A percentile compares a stretch with the other conserved stretches of the same genome.
phyloP scores from a whole-genome alignment of 805 yeast species.

The Ascoidea rubescens region DNA sequence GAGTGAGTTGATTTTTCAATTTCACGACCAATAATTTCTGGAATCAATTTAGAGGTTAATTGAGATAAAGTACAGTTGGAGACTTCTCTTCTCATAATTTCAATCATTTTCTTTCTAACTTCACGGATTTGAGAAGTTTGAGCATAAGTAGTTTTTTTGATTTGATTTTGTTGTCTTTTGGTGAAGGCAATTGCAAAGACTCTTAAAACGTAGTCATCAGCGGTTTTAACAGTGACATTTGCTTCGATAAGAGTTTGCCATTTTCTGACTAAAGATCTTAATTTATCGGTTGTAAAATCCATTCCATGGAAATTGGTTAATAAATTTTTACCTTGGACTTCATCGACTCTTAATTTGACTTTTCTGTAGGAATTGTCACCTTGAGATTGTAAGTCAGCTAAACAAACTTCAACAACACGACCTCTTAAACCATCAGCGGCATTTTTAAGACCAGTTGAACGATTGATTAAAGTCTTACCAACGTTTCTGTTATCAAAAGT shows the following conservation, averaged over 20 bases:
- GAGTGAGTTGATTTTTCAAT: slow-evolving; percentile 91
- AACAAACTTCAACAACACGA: slow-evolving; percentile 88
- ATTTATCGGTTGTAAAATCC: slow-evolving; percentile 95
- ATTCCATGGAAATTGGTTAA: slow-evolving; percentile 99
- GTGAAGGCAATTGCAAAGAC: slow-evolving; percentile 97
- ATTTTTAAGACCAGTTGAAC: slow-evolving; percentile 94
- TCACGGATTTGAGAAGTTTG: slow-evolving; percentile 95
- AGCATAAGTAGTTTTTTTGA: slow-evolving; percentile 96
- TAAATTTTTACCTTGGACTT: slow-evolving; percentile 97
- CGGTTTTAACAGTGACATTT: slow-evolving; percentile 93
- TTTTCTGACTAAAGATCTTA: slow-evolving; percentile 95
- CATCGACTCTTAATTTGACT: slow-evolving; percentile 95
- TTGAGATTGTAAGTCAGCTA: slow-evolving; percentile 96
- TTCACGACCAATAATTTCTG: slow-evolving; percentile 98
- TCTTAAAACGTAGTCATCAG: slow-evolving; percentile 95
- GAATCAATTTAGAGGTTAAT: slow-evolving; percentile 92
- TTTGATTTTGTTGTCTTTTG: slow-evolving; percentile 92
- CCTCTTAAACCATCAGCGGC: slow-evolving; percentile 98
- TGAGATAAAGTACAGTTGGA: slow-evolving; percentile 90
- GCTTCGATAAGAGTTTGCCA: slow-evolving; percentile 99
- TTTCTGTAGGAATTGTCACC: slow-evolving; percentile 98
- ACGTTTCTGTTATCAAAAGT: slow-evolving; percentile 97
- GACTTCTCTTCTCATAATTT: slow-evolving; percentile 94
- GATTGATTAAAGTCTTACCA: slow-evolving; percentile 98
- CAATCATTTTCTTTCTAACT: slow-evolving; percentile 92